Conservation (phyloP, 225 moss, liverwort and hornwort genomes). For the Bryum argenteum region DNA sequence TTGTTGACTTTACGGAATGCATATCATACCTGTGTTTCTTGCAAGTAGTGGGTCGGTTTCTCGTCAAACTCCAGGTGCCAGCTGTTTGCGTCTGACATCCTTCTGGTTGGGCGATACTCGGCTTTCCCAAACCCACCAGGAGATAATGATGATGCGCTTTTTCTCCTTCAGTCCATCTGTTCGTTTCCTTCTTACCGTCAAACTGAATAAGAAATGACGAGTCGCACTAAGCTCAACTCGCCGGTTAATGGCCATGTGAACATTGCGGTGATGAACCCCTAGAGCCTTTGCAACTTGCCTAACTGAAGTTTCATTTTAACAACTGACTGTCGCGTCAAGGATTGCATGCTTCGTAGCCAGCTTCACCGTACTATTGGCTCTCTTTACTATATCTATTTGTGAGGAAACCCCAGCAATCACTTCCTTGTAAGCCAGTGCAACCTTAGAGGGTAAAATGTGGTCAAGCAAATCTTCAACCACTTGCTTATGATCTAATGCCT, state of each 20-base stretch:
- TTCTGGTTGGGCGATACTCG: not conserved
- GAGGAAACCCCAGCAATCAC: not conserved
- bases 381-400: not conserved
- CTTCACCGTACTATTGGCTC: not conserved
- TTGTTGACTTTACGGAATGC: not conserved
- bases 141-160: not conserved
- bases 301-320: not conserved
- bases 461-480: not conserved
- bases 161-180: constrained; percentile 2
- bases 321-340: not conserved
- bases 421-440: not conserved
- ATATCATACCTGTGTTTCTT: too few species aligned
- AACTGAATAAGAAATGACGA: not conserved
- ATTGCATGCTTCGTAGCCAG: not conserved
- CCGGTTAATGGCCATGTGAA: not conserved
- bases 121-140: not conserved
- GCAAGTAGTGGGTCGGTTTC: too few species aligned
- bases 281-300: not conserved
- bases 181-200: not conserved
- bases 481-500: not conserved
- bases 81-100: not conserved
- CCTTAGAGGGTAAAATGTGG: not conserved
- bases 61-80: not conserved
- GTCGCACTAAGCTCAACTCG: not conserved
- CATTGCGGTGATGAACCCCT: not conserved